Conservation (phyloP, 441 rosid species). For the Adansonia madagascariensis region DNA sequence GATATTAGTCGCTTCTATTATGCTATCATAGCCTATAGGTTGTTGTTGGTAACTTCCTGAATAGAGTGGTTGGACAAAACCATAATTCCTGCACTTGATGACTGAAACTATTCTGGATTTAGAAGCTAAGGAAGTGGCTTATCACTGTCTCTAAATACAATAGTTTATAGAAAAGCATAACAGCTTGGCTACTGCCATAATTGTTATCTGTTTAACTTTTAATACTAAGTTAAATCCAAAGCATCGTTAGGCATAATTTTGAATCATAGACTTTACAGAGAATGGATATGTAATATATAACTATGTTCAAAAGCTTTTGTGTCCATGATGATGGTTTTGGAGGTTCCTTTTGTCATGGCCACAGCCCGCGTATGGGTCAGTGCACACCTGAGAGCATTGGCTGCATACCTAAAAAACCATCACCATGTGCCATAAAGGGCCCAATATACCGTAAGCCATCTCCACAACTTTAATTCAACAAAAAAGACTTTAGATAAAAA, state of each 20-base stretch:
- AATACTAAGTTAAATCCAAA: not conserved
- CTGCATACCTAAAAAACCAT: no score
- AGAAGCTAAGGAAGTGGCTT: not conserved
- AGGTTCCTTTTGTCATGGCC: not conserved
- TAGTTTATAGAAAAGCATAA: not conserved
- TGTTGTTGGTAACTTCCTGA: conserved; percentile 2
- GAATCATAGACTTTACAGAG: not conserved
- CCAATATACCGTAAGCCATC: no score
- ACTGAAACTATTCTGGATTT: conserved; percentile 4
- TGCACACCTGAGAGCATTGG: no score
- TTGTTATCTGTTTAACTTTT: not conserved
- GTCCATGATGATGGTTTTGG: conserved; percentile 8
- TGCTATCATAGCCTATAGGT: conserved; percentile 13
- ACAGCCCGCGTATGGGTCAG: no score
- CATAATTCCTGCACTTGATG: not conserved
- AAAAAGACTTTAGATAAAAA: no score
- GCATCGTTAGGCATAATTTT: not conserved
- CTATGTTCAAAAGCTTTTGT: not conserved
- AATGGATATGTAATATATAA: not conserved
- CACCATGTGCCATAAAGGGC: not conserved
- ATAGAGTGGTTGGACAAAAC: not conserved
- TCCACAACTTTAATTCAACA: no score
- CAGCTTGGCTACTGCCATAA: not conserved
- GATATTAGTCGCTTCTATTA: not conserved
- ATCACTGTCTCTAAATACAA: not conserved